phyloP scores from a whole-genome alignment of 2,329 filamentous ascomycete genomes.

The Aspergillus piperis region DNA sequence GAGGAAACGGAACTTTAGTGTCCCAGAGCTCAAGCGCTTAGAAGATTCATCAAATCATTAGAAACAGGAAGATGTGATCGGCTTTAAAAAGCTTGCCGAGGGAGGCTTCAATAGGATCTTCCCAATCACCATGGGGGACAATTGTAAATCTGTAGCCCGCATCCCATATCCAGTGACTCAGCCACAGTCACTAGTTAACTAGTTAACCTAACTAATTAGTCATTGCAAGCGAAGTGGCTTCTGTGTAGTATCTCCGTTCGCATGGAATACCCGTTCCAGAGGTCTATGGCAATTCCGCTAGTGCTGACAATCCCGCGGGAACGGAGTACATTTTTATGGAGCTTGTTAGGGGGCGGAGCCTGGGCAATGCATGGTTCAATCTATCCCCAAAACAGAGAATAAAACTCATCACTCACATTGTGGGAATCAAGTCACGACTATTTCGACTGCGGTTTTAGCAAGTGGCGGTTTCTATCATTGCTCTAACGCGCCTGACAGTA shows the following conservation, averaged over 20 bases:
- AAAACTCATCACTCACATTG: background rate
- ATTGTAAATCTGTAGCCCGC: background rate
- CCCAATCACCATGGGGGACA: background rate
- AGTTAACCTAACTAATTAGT: background rate
- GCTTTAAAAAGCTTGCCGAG: constrained; percentile 10
- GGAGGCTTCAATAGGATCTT: constrained; percentile 8
- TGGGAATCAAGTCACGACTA: background rate
- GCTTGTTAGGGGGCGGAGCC: background rate
- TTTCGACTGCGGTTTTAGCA: background rate
- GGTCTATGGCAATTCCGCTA: background rate
- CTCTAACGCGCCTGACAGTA: background rate
- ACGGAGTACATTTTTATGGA: background rate
- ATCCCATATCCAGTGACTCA: background rate
- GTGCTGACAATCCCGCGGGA: background rate
- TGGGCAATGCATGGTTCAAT: background rate
- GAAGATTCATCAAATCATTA: constrained; percentile 12
- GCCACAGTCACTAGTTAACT: background rate
- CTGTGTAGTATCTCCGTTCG: background rate
- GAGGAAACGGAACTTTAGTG: constrained; percentile 18
- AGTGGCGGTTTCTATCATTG: background rate
- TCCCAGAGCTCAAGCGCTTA: constrained; percentile 18
- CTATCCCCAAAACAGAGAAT: background rate
- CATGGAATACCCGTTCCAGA: background rate
- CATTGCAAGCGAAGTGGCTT: background rate
- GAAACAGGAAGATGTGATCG: constrained; percentile 7